phyloP scores from a whole-genome alignment of 2,329 filamentous ascomycete genomes.

The Ophiosphaerella herpotricha region DNA sequence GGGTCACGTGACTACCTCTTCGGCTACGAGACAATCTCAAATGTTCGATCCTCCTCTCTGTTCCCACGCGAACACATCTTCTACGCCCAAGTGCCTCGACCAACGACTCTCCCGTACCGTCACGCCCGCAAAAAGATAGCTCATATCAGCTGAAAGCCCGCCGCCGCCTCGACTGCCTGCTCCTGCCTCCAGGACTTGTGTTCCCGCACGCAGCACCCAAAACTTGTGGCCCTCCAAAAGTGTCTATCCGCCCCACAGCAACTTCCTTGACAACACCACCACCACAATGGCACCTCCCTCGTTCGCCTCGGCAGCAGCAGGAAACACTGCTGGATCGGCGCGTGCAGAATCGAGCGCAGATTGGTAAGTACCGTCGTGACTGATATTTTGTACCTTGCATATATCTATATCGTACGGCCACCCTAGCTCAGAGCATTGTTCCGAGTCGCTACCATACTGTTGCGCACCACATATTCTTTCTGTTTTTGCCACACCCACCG shows the following conservation, averaged over 20 bases:
- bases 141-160: conserved; percentile 25
- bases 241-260: conserved; percentile 26
- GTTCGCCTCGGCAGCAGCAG: conserved; percentile 57
- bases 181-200: conserved; percentile 24
- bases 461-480: conserved; percentile 9
- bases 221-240: conserved; percentile 31
- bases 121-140: conserved; percentile 13
- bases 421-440: conserved; percentile 12
- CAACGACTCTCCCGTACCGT: conserved; percentile 11
- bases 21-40: conserved; percentile 16
- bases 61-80: conserved; percentile 20
- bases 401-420: conserved; percentile 1
- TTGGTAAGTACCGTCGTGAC: conserved; percentile 48
- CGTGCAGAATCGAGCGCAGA: conserved; percentile 51
- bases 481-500: conserved; percentile 1
- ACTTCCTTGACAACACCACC: conserved; percentile 16
- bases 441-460: conserved; percentile 15
- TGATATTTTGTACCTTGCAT: conserved; percentile 10
- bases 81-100: not conserved
- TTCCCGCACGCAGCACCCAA: conserved; percentile 30
- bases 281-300: conserved; percentile 54
- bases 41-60: conserved; percentile 23
- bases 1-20: conserved; percentile 1
- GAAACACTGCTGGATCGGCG: conserved; percentile 47
- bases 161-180: conserved; percentile 22